Conservation (phyloP, 371 early-diverging fungal species). For the Mortierella sp. region DNA sequence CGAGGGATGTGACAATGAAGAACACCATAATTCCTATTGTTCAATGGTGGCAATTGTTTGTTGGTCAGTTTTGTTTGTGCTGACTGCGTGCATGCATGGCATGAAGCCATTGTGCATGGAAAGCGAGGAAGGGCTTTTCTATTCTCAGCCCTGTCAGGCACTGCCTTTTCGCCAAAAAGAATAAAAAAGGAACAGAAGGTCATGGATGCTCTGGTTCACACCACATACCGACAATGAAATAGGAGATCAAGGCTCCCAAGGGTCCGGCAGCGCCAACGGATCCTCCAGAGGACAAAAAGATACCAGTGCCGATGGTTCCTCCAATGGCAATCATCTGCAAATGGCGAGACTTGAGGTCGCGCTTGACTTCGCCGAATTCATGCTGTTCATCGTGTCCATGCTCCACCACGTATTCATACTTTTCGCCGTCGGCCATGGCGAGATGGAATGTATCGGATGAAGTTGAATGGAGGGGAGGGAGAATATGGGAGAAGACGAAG, state of each 20-base stretch:
- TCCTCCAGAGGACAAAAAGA: conserved; percentile 86
- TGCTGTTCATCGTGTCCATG: conserved; percentile 9
- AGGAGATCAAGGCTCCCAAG: conserved; percentile 81
- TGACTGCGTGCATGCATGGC: background rate
- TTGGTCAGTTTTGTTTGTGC: no score
- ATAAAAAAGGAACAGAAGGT: no score
- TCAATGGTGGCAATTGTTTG: no score
- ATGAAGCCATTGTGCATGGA: background rate
- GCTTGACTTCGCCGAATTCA: conserved; percentile 42
- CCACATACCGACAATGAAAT: conserved; percentile 70
- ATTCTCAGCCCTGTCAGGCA: background rate
- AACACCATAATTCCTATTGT: conserved; percentile 71
- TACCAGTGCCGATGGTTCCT: conserved; percentile 72
- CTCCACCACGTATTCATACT: conserved; percentile 8
- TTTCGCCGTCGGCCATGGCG: conserved; percentile 8
- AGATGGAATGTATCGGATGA: background rate
- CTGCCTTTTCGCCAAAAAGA: background rate
- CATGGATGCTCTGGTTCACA: no score
- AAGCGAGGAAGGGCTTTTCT: background rate
- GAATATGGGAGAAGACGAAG: conserved; percentile 1
- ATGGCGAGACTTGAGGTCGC: conserved; percentile 48
- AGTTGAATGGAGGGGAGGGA: background rate
- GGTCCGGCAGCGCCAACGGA: conserved; percentile 85
- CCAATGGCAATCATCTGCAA: conserved; percentile 50
- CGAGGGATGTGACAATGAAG: conserved; percentile 84